Percentiles rank a stretch among this genome's conserved stretches.
Conservation (phyloP, 2,329 filamentous ascomycete species). For the Alternaria gansuensis region DNA sequence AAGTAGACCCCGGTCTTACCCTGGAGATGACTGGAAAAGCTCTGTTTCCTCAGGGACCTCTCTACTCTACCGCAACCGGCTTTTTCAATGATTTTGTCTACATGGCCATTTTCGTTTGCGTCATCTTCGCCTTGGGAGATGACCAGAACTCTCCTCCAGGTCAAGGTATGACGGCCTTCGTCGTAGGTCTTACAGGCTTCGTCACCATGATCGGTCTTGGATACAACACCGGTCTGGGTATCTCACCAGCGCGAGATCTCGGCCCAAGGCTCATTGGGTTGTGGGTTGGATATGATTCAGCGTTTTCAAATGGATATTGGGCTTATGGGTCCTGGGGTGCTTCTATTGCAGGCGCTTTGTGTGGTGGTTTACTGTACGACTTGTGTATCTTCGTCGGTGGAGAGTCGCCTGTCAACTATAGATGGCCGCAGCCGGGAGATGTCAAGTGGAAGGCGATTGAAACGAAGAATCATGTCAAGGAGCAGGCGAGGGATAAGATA, state of each 20-base stretch:
- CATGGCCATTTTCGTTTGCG: constrained; percentile 71
- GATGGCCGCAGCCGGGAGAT: constrained; percentile 39
- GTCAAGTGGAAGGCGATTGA: constrained; percentile 30
- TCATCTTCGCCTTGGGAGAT: constrained; percentile 71
- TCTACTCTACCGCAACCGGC: constrained; percentile 71
- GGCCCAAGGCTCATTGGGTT: constrained; percentile 73
- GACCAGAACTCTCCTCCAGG: constrained; percentile 57
- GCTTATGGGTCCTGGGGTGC: constrained; percentile 42
- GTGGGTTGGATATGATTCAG: constrained; percentile 71
- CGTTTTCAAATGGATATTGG: constrained; percentile 42
- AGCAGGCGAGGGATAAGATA: constrained; percentile 30
- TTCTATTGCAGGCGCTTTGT: constrained; percentile 36
- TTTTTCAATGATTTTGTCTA: constrained; percentile 77
- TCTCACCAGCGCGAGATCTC: constrained; percentile 76
- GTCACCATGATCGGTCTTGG: constrained; percentile 39
- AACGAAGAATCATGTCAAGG: constrained; percentile 29
- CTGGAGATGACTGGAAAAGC: constrained; percentile 56
- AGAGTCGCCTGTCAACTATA: constrained; percentile 44
- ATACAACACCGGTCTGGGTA: constrained; percentile 55
- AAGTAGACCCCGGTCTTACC: constrained; percentile 60
- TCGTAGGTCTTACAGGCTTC: constrained; percentile 40
- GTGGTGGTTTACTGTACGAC: constrained; percentile 45
- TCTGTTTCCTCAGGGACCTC: constrained; percentile 67
- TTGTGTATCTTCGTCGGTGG: constrained; percentile 45
- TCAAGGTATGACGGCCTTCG: constrained; percentile 60